Evolutionary conservation across 179 eudicot species (phyloP).

Genomic region (Drosera spatulata): DNA sequence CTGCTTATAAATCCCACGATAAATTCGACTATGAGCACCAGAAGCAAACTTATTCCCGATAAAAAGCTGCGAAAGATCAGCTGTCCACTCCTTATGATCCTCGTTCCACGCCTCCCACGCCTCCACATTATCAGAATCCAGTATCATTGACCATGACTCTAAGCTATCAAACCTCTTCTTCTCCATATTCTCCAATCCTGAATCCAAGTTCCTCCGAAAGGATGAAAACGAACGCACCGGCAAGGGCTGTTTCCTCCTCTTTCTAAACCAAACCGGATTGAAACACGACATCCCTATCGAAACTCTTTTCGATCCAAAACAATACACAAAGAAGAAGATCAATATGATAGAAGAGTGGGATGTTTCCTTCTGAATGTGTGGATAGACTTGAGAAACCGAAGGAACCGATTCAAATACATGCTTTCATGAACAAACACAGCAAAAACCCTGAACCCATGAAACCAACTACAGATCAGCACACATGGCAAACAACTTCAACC

Average conservation of each 20-base stretch:
- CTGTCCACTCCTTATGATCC: conserved; percentile 89
- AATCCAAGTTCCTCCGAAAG: conserved; percentile 28
- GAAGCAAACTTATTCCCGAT: conserved; percentile 97
- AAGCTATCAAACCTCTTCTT: conserved; percentile 80
- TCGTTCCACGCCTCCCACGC: conserved; percentile 65
- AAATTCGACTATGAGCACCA: conserved; percentile 93
- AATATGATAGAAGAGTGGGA: conserved; percentile 15
- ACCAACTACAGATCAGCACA: too few relatives aligned
- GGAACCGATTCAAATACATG: conserved; percentile 74
- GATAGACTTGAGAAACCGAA: conserved; percentile 62
- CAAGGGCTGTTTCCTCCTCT: conserved; percentile 26
- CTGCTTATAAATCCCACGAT: conserved; percentile 92
- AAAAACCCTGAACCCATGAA: not conserved
- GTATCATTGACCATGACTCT: conserved; percentile 97
- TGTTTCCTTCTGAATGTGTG: conserved; percentile 62
- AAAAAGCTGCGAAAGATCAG: conserved; percentile 91
- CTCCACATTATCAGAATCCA: conserved; percentile 87
- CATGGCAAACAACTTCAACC: not conserved
- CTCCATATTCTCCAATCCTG: conserved; percentile 52
- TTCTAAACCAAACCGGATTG: conserved; percentile 34
- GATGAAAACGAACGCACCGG: conserved; percentile 33
- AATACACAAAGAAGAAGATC: conserved; percentile 1
- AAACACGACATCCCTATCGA: conserved; percentile 57
- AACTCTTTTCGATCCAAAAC: not conserved
- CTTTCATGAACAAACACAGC: conserved; percentile 9